phyloP scores from a whole-genome alignment of 176 grass and related monocot genomes.

The Phoenix dactylifera region DNA sequence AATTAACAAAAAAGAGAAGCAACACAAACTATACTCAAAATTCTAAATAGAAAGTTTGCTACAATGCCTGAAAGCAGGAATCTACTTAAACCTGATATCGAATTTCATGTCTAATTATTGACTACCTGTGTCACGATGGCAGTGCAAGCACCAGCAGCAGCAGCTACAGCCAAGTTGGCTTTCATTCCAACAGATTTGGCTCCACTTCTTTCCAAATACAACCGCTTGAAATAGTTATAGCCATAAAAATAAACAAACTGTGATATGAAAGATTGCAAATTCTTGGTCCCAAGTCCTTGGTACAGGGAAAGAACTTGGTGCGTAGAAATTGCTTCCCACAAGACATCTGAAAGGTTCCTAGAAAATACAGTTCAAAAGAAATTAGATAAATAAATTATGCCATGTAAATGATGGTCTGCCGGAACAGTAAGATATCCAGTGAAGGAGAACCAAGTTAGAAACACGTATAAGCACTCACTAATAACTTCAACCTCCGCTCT shows the following conservation, averaged over 20 bases:
- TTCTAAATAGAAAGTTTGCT: too few relatives aligned
- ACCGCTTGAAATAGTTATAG: conserved; percentile 86
- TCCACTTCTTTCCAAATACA: conserved; percentile 79
- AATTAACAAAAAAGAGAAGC: neutral
- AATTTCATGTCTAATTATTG: too few relatives aligned
- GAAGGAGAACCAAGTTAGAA: too few relatives aligned
- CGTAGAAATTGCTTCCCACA: conserved; percentile 82
- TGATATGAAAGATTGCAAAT: conserved; percentile 84
- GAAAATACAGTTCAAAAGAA: conserved; percentile 17
- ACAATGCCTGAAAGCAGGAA: too few relatives aligned
- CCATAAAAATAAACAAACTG: conserved; percentile 95
- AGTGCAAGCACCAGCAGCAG: conserved; percentile 91
- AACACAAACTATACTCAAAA: neutral
- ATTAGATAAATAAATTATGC: conserved; percentile 10
- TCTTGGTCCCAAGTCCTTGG: conserved; percentile 92
- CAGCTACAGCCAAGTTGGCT: conserved; percentile 79
- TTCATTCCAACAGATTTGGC: conserved; percentile 75
- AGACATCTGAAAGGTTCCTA: conserved; percentile 91
- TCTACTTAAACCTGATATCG: too few relatives aligned
- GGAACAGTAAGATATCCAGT: neutral
- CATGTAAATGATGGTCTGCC: neutral
- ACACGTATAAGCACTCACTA: too few relatives aligned
- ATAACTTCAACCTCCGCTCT: too few relatives aligned
- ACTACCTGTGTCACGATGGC: conserved; percentile 71
- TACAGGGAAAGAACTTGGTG: conserved; percentile 73